These are phyloP conservation scores for Pichia sp. DNA, from an alignment of 1,139 yeast genomes.

Conservation along the genomic window DNA sequence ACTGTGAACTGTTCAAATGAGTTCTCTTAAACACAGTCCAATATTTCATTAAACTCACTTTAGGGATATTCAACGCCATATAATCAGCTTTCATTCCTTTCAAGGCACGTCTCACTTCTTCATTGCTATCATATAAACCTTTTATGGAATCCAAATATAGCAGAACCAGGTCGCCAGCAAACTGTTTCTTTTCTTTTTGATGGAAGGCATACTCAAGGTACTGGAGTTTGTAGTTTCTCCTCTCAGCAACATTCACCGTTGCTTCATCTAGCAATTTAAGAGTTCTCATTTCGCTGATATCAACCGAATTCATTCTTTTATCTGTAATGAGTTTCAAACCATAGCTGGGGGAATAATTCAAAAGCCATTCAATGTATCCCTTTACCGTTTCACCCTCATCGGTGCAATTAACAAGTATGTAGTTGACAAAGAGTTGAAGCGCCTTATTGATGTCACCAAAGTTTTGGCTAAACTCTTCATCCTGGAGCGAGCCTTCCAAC, in stretches of 20 bases:
- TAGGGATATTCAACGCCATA: constrained; percentile 17
- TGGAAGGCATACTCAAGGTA: constrained; percentile 10
- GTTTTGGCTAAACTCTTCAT: constrained; percentile 20
- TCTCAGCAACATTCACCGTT: background rate
- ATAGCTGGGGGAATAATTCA: constrained; percentile 30
- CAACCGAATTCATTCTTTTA: constrained; percentile 18
- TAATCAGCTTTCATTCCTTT: constrained; percentile 11
- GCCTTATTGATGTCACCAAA: constrained; percentile 18
- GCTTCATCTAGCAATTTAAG: constrained; percentile 13
- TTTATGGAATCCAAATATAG: constrained; percentile 15
- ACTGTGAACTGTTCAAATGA: constrained; percentile 3
- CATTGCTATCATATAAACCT: background rate
- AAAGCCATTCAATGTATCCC: constrained; percentile 40
- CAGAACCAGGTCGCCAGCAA: constrained; percentile 26
- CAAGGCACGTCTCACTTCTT: background rate
- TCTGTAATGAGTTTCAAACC: constrained; percentile 36
- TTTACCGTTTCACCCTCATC: constrained; percentile 31
- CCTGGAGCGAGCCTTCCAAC: constrained; percentile 29
- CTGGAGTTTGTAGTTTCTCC: constrained; percentile 11
- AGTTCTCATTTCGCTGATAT: constrained; percentile 24
- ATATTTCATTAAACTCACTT: constrained; percentile 18
- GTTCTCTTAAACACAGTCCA: constrained; percentile 17
- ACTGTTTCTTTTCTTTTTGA: constrained; percentile 23
- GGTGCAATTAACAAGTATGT: constrained; percentile 27
- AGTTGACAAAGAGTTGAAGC: constrained; percentile 26